phyloP scores from a whole-genome alignment of 2,329 filamentous ascomycete species.

The Incumbomyces lentus region DNA sequence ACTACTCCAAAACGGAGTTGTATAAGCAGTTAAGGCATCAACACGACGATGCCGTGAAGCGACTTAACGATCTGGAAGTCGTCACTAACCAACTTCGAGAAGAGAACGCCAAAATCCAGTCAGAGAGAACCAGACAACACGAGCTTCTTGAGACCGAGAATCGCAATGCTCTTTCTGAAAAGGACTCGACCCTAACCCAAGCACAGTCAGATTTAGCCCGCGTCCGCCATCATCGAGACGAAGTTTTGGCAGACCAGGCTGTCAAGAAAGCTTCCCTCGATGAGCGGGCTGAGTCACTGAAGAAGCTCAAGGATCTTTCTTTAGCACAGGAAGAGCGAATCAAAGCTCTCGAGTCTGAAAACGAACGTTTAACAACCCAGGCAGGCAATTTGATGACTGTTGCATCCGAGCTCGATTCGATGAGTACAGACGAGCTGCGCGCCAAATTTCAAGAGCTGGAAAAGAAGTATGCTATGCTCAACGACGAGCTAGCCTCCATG shows the following conservation, averaged over 20 bases:
- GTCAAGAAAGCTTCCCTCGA: slow-evolving; percentile 72
- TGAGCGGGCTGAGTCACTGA: slow-evolving; percentile 57
- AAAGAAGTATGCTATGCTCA: slow-evolving; percentile 72
- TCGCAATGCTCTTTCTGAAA: slow-evolving; percentile 60
- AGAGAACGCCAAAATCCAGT: slow-evolving; percentile 73
- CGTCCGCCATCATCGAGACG: slow-evolving; percentile 74
- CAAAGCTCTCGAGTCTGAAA: slow-evolving; percentile 67
- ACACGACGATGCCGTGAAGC: slow-evolving; percentile 84
- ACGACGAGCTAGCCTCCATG: slow-evolving; percentile 78
- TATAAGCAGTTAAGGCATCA: slow-evolving; percentile 87
- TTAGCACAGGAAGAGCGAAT: slow-evolving; percentile 74
- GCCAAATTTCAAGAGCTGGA: slow-evolving; percentile 64
- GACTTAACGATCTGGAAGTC: slow-evolving; percentile 83
- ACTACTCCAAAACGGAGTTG: slow-evolving; percentile 82
- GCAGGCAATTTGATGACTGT: slow-evolving; percentile 12
- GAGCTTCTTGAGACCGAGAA: slow-evolving; percentile 72
- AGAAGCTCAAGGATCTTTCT: slow-evolving; percentile 70
- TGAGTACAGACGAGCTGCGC: slow-evolving; percentile 62
- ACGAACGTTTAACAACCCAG: slow-evolving; percentile 53
- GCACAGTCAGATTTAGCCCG: slow-evolving; percentile 77
- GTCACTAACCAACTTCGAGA: slow-evolving; percentile 75
- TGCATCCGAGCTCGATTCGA: slow-evolving; percentile 18
- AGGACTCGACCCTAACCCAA: slow-evolving; percentile 69
- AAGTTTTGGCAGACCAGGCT: slow-evolving; percentile 69
- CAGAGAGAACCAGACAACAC: slow-evolving; percentile 74